phyloP scores from a whole-genome alignment of 495 filamentous ascomycete species.

The Penicillium bialowiezense region DNA sequence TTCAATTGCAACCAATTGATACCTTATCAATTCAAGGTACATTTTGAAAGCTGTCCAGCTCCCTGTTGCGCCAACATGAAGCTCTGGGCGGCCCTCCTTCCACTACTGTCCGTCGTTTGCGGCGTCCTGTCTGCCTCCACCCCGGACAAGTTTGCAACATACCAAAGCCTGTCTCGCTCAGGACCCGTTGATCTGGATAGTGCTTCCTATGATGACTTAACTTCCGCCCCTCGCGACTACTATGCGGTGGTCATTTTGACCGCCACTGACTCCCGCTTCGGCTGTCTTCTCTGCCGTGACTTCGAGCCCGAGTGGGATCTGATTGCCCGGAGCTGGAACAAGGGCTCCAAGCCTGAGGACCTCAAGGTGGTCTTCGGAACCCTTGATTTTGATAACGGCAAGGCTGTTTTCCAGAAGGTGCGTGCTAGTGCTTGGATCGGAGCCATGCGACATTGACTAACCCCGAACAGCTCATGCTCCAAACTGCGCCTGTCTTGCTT shows the following conservation, averaged over 20 bases:
- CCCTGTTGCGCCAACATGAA: constrained; percentile 45
- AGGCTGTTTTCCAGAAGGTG: constrained; percentile 85
- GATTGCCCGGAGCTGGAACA: constrained; percentile 81
- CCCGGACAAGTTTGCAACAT: constrained; percentile 58
- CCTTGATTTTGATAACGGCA: constrained; percentile 85
- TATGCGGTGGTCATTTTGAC: constrained; percentile 81
- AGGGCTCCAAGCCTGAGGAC: constrained; percentile 69
- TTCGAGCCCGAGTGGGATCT: constrained; percentile 96
- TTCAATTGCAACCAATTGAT: constrained; percentile 11
- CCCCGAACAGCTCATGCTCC: constrained; percentile 71
- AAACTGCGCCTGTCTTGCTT: constrained; percentile 89
- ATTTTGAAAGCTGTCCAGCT: background rate
- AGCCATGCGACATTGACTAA: background rate
- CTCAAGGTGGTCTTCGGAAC: constrained; percentile 78
- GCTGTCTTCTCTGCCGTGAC: constrained; percentile 81
- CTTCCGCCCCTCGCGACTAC: constrained; percentile 76
- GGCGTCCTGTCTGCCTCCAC: constrained; percentile 31
- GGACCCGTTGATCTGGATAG: constrained; percentile 75
- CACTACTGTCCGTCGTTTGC: constrained; percentile 48
- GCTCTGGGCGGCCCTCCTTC: constrained; percentile 53
- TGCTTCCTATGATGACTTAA: constrained; percentile 69
- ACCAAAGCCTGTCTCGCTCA: constrained; percentile 63
- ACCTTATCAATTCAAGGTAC: constrained; percentile 1
- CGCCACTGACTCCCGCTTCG: constrained; percentile 78
- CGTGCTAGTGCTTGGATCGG: background rate